A percentile compares a stretch with the other conserved stretches of the same genome.
Evolutionary conservation across 805 yeast species (phyloP).

Genomic region (Kurtzmaniella cleridarum): DNA sequence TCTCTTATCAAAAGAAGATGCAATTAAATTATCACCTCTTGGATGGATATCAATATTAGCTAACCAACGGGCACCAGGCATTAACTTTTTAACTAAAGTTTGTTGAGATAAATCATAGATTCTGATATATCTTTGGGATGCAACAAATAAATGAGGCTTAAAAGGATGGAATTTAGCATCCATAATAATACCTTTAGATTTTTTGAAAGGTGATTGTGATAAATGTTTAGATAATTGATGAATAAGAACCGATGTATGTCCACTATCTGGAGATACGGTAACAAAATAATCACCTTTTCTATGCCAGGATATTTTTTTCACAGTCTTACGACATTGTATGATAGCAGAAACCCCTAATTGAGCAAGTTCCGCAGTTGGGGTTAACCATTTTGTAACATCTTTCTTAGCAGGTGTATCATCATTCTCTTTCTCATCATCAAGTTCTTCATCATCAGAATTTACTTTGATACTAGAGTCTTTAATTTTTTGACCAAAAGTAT

Average conservation of each 20-base stretch:
- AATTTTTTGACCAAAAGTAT: conserved; percentile 49
- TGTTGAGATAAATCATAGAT: conserved; percentile 89
- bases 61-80: conserved; percentile 96
- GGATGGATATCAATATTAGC: conserved; percentile 92
- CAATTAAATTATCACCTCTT: conserved; percentile 88
- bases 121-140: conserved; percentile 88
- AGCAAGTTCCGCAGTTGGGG: conserved; percentile 61
- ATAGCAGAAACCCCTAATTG: conserved; percentile 67
- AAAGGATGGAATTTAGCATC: conserved; percentile 97
- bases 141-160: conserved; percentile 88
- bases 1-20: conserved; percentile 90
- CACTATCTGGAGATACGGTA: conserved; percentile 91
- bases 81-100: conserved; percentile 70
- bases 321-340: conserved; percentile 57
- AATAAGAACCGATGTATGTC: conserved; percentile 81
- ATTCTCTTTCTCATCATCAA: conserved; percentile 21
- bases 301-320: conserved; percentile 90
- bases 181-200: conserved; percentile 89
- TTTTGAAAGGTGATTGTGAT: conserved; percentile 92
- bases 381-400: conserved; percentile 74
- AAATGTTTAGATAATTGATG: conserved; percentile 93
- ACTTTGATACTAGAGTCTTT: conserved; percentile 26
- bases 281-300: conserved; percentile 96
- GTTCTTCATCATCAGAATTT: conserved; percentile 38
- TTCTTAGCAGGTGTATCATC: conserved; percentile 21